These are phyloP conservation scores for Stachybotrys chartarum DNA, from an alignment of 2,329 filamentous ascomycete genomes.

Conservation along the genomic window DNA sequence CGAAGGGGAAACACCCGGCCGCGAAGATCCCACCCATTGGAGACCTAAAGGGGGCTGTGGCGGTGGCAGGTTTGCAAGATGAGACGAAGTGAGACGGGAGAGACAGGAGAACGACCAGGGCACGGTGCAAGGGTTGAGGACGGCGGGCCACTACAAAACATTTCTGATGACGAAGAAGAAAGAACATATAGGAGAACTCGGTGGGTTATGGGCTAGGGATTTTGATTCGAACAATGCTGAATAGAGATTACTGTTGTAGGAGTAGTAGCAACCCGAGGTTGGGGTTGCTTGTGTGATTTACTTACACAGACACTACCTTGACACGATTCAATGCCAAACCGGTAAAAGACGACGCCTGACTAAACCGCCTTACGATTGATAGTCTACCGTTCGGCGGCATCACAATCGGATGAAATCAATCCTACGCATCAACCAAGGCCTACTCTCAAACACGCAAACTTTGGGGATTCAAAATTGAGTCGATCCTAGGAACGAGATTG, in stretches of 20 bases:
- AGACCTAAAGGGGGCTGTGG: background rate
- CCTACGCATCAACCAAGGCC: background rate
- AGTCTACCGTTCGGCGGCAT: background rate
- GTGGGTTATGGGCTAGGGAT: too few species aligned
- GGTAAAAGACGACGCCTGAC: too few species aligned
- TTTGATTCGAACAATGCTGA: too few species aligned
- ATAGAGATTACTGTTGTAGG: too few species aligned
- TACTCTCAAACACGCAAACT: background rate
- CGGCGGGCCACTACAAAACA: background rate
- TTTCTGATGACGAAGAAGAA: background rate
- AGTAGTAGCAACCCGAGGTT: too few species aligned
- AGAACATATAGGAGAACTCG: background rate
- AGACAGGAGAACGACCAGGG: too few species aligned
- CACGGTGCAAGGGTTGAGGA: background rate
- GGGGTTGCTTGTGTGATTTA: too few species aligned
- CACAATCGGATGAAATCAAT: background rate
- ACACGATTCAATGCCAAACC: too few species aligned
- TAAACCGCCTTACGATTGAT: too few species aligned
- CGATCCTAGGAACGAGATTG: background rate
- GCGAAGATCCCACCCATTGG: background rate
- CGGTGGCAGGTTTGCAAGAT: constrained; percentile 1
- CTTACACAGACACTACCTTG: too few species aligned
- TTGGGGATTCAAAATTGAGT: background rate
- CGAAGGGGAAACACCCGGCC: background rate
- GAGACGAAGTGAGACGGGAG: constrained; percentile 2